These are phyloP conservation scores for Raddia distichophylla DNA, from an alignment of 176 grass and related monocot genomes.

Conservation along the genomic window DNA sequence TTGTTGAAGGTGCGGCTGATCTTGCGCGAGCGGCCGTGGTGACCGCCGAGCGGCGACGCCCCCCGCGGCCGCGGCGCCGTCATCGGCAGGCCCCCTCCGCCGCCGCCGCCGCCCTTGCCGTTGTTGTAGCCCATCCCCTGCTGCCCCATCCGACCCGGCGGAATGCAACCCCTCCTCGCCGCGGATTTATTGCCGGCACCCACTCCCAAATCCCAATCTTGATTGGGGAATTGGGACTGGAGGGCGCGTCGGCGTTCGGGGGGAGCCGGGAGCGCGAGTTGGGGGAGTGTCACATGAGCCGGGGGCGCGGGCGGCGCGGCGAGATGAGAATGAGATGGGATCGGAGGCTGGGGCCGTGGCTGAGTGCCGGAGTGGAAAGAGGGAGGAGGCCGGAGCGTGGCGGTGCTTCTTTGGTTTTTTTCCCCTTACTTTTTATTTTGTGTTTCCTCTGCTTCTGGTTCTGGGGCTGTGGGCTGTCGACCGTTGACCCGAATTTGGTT, in stretches of 20 bases:
- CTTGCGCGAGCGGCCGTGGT: slow-evolving; percentile 57
- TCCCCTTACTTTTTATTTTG: not conserved
- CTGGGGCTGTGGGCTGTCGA: slow-evolving; percentile 36
- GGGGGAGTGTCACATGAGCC: slow-evolving; percentile 28
- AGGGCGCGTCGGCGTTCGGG: not conserved
- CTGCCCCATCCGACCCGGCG: slow-evolving; percentile 45
- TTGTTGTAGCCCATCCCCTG: slow-evolving; percentile 52
- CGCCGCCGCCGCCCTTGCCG: slow-evolving; percentile 36
- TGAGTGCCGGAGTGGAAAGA: not conserved
- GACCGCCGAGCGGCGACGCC: slow-evolving; percentile 47
- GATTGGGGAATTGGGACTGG: not conserved
- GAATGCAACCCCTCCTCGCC: not conserved
- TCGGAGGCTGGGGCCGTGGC: not conserved
- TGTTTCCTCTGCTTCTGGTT: not conserved
- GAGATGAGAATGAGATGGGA: not conserved
- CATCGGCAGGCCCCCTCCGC: slow-evolving; percentile 44
- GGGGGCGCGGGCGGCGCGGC: not conserved
- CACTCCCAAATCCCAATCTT: not conserved
- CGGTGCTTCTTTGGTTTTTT: too few species aligned
- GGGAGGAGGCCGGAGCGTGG: not conserved
- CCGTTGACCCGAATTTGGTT: slow-evolving; percentile 34
- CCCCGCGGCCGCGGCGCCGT: slow-evolving; percentile 52
- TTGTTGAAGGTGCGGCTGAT: slow-evolving; percentile 93
- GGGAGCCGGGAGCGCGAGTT: not conserved
- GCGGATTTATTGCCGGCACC: slow-evolving; percentile 7